Percentiles rank a stretch among this genome's conserved stretches.
Conservation (phyloP, 148 eudicot genomes). For the Talinum fruticosum region DNA sequence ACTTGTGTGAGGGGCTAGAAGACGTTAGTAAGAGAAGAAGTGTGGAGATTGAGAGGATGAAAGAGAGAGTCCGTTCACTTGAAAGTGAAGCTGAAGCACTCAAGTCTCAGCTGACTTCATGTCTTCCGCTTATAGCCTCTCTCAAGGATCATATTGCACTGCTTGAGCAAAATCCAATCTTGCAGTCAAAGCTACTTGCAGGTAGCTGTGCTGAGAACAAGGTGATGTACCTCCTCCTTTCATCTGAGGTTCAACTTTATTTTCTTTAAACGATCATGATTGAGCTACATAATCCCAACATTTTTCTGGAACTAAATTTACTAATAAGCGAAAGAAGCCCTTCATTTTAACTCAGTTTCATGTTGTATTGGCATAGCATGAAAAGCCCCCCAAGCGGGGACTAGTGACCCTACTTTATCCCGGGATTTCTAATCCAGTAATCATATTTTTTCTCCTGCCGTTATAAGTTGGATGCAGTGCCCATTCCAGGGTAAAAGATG, state of each 20-base stretch:
- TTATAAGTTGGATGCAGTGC: too few relatives aligned
- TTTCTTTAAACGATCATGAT: not conserved
- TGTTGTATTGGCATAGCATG: too few relatives aligned
- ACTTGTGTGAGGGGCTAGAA: slow-evolving; percentile 60
- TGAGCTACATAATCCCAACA: not conserved
- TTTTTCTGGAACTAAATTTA: not conserved
- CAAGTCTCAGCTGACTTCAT: slow-evolving; percentile 60
- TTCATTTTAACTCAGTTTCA: too few relatives aligned
- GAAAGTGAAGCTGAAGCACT: slow-evolving; percentile 61
- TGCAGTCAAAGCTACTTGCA: slow-evolving; percentile 35
- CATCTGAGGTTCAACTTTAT: not conserved
- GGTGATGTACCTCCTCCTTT: slow-evolving; percentile 31
- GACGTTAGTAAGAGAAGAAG: slow-evolving; percentile 47
- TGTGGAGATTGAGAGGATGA: slow-evolving; percentile 59
- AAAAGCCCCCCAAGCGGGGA: too few relatives aligned
- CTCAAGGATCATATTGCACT: slow-evolving; percentile 56
- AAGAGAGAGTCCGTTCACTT: slow-evolving; percentile 44
- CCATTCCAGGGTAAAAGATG: too few relatives aligned
- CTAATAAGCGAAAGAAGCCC: not conserved
- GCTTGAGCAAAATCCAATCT: slow-evolving; percentile 54
- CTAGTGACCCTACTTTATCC: too few relatives aligned
- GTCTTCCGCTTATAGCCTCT: slow-evolving; percentile 56
- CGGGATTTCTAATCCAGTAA: too few relatives aligned
- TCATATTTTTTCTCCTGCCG: too few relatives aligned
- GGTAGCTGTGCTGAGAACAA: slow-evolving; percentile 29